Evolutionary conservation across 2,329 filamentous ascomycete species (phyloP).

Genomic region (Fusarium siculi): DNA sequence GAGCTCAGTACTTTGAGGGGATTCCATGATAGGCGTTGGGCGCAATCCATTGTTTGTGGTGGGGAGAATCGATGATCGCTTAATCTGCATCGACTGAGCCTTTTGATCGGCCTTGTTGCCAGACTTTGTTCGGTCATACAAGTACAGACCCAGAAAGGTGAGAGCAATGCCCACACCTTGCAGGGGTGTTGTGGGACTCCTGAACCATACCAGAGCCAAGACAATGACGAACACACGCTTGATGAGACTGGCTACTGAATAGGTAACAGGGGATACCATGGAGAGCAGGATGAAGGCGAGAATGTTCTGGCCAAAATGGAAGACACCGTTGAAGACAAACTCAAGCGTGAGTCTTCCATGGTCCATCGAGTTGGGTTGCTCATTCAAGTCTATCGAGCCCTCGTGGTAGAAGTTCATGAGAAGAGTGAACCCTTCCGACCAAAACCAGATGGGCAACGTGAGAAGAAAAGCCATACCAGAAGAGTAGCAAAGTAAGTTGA

Average conservation of each 20-base stretch:
- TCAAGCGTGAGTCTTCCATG: slow-evolving; percentile 81
- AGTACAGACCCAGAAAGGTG: slow-evolving; percentile 91
- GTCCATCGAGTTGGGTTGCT: slow-evolving; percentile 74
- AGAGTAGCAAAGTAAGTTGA: slow-evolving; percentile 97
- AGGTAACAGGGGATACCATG: slow-evolving; percentile 94
- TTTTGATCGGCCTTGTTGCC: slow-evolving; percentile 87
- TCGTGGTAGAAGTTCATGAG: slow-evolving; percentile 82
- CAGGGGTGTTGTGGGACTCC: slow-evolving; percentile 83
- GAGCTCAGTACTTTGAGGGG: slow-evolving; percentile 42
- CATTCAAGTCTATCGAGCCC: slow-evolving; percentile 74
- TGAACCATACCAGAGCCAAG: slow-evolving; percentile 96
- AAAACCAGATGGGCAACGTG: slow-evolving; percentile 92
- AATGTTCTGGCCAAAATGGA: slow-evolving; percentile 97
- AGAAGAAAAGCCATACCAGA: slow-evolving; percentile 90
- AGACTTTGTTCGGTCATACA: slow-evolving; percentile 93
- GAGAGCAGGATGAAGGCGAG: slow-evolving; percentile 92
- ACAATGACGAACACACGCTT: slow-evolving; percentile 98
- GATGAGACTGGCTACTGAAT: slow-evolving; percentile 94
- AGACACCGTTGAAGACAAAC: slow-evolving; percentile 95
- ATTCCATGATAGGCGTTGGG: slow-evolving; percentile 35
- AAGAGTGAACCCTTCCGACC: slow-evolving; percentile 84
- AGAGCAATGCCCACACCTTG: slow-evolving; percentile 88
- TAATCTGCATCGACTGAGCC: slow-evolving; percentile 67
- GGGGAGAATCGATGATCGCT: slow-evolving; percentile 69
- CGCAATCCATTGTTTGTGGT: slow-evolving; percentile 59